Evolutionary conservation across 768 basidiomycete species (phyloP).

Genomic region (Lenzites betulinus): DNA sequence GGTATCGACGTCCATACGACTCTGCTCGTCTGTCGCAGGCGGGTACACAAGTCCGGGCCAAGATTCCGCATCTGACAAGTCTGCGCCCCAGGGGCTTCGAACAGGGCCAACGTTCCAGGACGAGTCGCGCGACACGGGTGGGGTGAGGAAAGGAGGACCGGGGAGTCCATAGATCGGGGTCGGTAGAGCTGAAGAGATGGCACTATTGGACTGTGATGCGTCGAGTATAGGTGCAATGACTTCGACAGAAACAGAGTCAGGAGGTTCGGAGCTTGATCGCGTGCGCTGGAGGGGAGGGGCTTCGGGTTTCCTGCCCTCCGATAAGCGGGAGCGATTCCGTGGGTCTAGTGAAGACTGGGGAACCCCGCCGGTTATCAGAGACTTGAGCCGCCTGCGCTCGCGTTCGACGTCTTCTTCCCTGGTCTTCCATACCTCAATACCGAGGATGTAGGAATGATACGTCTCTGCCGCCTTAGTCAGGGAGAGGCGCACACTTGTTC

Average conservation of each 20-base stretch:
- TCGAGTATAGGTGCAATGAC: neutral
- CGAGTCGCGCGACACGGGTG: neutral
- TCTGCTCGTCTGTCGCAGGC: neutral
- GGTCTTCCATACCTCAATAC: slow-evolving; percentile 9
- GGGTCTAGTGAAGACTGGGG: neutral
- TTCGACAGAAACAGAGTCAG: neutral
- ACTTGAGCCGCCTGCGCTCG: neutral
- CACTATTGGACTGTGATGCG: neutral
- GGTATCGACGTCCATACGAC: neutral
- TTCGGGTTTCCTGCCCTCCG: neutral
- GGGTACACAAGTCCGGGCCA: neutral
- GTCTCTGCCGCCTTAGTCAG: neutral
- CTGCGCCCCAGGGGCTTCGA: neutral
- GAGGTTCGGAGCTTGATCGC: neutral
- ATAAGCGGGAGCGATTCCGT: neutral
- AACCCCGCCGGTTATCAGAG: neutral
- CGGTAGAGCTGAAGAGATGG: neutral
- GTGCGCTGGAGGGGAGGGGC: neutral
- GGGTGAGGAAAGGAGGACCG: neutral
- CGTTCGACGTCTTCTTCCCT: neutral
- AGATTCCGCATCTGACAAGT: neutral
- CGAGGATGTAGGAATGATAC: neutral
- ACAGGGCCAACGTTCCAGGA: neutral
- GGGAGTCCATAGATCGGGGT: neutral
- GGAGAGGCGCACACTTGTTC: slow-evolving; percentile 2